phyloP scores from a whole-genome alignment of 2,329 filamentous ascomycete genomes.

The Cladosporium oxysporum region DNA sequence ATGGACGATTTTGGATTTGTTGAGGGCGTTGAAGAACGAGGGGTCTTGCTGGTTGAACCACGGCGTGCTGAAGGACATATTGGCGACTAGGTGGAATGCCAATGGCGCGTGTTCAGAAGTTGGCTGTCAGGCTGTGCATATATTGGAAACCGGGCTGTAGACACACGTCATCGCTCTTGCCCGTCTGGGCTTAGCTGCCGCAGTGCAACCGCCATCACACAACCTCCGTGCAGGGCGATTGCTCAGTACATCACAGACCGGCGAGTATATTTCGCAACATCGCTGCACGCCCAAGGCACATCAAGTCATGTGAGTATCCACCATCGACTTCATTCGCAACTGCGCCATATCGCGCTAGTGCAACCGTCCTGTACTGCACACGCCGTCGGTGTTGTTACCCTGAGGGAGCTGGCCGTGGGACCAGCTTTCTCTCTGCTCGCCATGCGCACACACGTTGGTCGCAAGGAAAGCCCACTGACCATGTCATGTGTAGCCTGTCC shows the following conservation, averaged over 20 bases:
- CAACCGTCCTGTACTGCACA: background rate
- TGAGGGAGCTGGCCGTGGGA: background rate
- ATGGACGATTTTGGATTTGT: slow-evolving; percentile 45
- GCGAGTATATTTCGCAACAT: slow-evolving; percentile 19
- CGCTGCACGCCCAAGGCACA: slow-evolving; percentile 2
- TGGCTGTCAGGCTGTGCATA: background rate
- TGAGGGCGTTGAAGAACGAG: slow-evolving; percentile 39
- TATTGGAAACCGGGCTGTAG: background rate
- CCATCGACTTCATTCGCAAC: slow-evolving; percentile 8
- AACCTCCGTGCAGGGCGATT: background rate
- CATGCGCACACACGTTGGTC: background rate
- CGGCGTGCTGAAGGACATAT: slow-evolving; percentile 34
- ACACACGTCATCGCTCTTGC: slow-evolving; percentile 9
- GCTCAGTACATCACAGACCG: slow-evolving; percentile 18
- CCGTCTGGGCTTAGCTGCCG: background rate
- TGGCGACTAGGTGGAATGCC: background rate
- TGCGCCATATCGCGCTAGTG: slow-evolving; percentile 8
- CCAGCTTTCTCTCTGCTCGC: background rate
- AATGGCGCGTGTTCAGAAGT: background rate
- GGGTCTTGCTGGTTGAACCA: slow-evolving; percentile 36
- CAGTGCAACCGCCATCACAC: background rate
- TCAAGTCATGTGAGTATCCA: slow-evolving; percentile 17
- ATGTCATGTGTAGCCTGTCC: background rate
- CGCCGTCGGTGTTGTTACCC: background rate
- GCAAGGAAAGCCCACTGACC: background rate